phyloP scores from a whole-genome alignment of 2,329 filamentous ascomycete species.

The Fonsecaea pugnacius region DNA sequence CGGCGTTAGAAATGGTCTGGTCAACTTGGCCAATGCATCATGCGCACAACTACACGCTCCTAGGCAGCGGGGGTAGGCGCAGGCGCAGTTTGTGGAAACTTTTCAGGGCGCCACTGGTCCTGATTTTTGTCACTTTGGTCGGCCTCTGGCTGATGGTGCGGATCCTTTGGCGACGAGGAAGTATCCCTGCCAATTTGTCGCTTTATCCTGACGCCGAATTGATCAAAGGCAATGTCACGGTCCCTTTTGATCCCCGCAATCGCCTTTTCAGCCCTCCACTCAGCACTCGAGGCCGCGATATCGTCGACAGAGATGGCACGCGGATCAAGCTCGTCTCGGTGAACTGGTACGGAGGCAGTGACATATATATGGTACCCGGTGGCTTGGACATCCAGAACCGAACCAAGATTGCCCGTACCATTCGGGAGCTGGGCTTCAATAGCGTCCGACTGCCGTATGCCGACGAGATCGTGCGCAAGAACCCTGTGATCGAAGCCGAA shows the following conservation, averaged over 20 bases:
- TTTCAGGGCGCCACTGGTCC: constrained; percentile 15
- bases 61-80: constrained; percentile 5
- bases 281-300: constrained; percentile 62
- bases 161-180: constrained; percentile 19
- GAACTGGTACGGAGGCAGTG: constrained; percentile 74
- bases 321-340: constrained; percentile 67
- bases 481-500: constrained; percentile 59
- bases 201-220: constrained; percentile 11
- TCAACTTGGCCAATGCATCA: constrained; percentile 9
- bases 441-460: constrained; percentile 71
- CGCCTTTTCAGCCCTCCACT: constrained; percentile 60
- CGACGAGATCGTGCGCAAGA: constrained; percentile 68
- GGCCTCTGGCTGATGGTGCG: constrained; percentile 19
- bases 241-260: not conserved
- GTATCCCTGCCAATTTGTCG: constrained; percentile 19
- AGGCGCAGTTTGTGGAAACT: constrained; percentile 16
- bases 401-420: constrained; percentile 62
- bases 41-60: not conserved
- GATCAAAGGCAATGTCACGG: constrained; percentile 17
- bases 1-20: constrained; percentile 16
- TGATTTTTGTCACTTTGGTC: constrained; percentile 9
- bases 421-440: constrained; percentile 69
- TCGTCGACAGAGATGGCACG: constrained; percentile 62
- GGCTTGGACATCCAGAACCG: constrained; percentile 68
- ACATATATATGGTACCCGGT: constrained; percentile 67